A percentile compares a stretch with the other conserved stretches of the same genome.
These are phyloP conservation scores for Solanum tarapatanum DNA, from an alignment of 257 asterid species.

Conservation along the genomic window DNA sequence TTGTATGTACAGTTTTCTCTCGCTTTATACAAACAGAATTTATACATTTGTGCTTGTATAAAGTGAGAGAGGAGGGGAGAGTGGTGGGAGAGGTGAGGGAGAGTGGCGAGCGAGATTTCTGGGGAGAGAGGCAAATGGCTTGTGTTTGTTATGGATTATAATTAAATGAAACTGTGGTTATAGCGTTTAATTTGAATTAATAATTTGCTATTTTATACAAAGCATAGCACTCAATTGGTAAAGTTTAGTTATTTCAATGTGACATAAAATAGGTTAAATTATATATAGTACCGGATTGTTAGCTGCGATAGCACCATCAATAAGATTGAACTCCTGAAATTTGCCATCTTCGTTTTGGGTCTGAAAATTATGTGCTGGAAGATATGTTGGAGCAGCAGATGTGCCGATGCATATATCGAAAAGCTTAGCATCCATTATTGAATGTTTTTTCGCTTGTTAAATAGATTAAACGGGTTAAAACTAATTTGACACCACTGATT, in stretches of 20 bases:
- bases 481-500: not conserved
- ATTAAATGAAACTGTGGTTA: no score
- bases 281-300: conserved; percentile 46
- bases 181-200: no score
- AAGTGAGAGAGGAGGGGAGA: no score
- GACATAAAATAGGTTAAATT: not conserved
- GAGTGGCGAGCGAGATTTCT: no score
- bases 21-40: no score
- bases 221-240: not conserved
- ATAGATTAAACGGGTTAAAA: not conserved
- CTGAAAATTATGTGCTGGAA: conserved; percentile 43
- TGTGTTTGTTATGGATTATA: no score
- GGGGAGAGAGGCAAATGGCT: no score
- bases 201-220: no score
- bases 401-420: conserved; percentile 56
- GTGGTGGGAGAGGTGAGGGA: no score
- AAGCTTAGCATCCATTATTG: conserved; percentile 34
- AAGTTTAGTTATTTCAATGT: not conserved
- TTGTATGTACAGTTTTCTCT: no score
- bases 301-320: conserved; percentile 58
- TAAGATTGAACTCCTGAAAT: conserved; percentile 32
- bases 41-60: no score
- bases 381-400: conserved; percentile 54
- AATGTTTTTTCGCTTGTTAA: conserved; percentile 23
- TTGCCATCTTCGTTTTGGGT: conserved; percentile 13